Percentiles rank a stretch among this genome's conserved stretches.
Evolutionary conservation across 179 eudicot species (phyloP).

Genomic region (Corrigiola litoralis): DNA sequence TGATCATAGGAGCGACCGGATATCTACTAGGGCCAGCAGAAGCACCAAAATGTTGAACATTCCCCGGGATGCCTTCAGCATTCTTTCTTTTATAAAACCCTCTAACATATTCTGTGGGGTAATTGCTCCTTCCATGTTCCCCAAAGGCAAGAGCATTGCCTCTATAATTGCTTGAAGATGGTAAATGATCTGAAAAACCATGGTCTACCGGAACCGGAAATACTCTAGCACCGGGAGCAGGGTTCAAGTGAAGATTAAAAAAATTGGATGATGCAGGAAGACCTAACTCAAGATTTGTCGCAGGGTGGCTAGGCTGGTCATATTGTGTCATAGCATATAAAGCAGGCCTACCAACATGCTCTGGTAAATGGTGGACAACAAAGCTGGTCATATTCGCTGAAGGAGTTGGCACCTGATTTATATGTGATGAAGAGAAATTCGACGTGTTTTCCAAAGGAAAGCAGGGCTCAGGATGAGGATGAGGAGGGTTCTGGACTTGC

Average conservation of each 20-base stretch:
- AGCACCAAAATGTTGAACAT: slow-evolving; percentile 42
- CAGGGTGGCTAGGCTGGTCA: slow-evolving; percentile 51
- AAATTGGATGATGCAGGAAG: slow-evolving; percentile 36
- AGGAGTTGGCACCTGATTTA: slow-evolving; percentile 42
- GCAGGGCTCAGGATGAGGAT: slow-evolving; percentile 54
- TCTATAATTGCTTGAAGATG: slow-evolving; percentile 51
- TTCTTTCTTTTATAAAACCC: slow-evolving; percentile 65
- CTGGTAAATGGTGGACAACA: slow-evolving; percentile 40
- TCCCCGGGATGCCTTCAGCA: slow-evolving; percentile 48
- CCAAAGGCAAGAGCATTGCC: slow-evolving; percentile 32
- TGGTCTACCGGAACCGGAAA: slow-evolving; percentile 52
- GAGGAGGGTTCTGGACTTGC: slow-evolving; percentile 44
- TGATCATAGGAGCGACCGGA: slow-evolving; percentile 31
- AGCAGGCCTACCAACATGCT: slow-evolving; percentile 43
- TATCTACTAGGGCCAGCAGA: slow-evolving; percentile 69
- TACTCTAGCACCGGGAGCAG: slow-evolving; percentile 49
- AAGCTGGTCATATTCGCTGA: slow-evolving; percentile 41
- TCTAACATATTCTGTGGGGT: slow-evolving; percentile 35
- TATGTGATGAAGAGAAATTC: slow-evolving; percentile 45
- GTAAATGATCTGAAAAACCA: slow-evolving; percentile 46
- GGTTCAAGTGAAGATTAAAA: slow-evolving; percentile 50
- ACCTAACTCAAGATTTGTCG: slow-evolving; percentile 49
- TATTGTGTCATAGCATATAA: slow-evolving; percentile 56
- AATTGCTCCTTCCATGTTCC: slow-evolving; percentile 42
- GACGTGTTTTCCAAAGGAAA: slow-evolving; percentile 40